A percentile compares a stretch with the other conserved stretches of the same genome.
phyloP scores from a whole-genome alignment of 495 filamentous ascomycete genomes.

The Talaromyces wortmannii region DNA sequence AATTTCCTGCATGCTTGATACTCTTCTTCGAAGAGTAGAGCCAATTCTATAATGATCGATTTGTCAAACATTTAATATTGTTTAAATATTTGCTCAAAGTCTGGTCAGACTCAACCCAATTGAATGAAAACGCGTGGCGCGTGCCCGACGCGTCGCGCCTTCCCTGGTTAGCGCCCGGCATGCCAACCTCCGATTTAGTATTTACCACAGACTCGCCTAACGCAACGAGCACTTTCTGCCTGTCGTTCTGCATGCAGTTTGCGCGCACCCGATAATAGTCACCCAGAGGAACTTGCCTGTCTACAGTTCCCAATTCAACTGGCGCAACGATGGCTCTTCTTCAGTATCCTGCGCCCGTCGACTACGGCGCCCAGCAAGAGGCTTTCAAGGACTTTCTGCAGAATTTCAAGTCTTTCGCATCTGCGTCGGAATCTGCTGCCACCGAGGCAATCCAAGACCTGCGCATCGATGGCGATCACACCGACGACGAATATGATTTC shows the following conservation, averaged over 20 bases:
- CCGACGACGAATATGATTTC: slow-evolving; percentile 93
- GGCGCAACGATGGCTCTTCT: slow-evolving; percentile 67
- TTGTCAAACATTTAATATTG: no score
- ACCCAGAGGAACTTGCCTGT: not conserved
- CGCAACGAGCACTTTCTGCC: not conserved
- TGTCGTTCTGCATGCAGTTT: not conserved
- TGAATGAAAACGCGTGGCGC: not conserved
- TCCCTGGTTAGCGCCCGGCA: slow-evolving; percentile 4
- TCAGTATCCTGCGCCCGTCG: slow-evolving; percentile 64
- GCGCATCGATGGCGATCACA: slow-evolving; percentile 77
- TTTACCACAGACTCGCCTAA: not conserved
- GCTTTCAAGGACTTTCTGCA: slow-evolving; percentile 85
- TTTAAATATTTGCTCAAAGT: no score
- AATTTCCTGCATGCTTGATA: no score
- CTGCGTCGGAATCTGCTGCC: slow-evolving; percentile 60
- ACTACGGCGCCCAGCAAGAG: slow-evolving; percentile 80
- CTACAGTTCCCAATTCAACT: not conserved
- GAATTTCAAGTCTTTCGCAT: slow-evolving; percentile 77
- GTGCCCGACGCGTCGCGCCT: slow-evolving; percentile 6
- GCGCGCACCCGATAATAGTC: not conserved
- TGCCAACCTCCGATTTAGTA: slow-evolving; percentile 3
- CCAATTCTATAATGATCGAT: no score
- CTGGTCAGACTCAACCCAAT: no score
- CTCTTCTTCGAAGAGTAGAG: no score
- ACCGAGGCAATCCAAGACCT: slow-evolving; percentile 72